Evolutionary conservation across 768 basidiomycete species (phyloP), one percentile per base, ranked within the genome.

Genomic region (Saitozyma sp.): DNA sequence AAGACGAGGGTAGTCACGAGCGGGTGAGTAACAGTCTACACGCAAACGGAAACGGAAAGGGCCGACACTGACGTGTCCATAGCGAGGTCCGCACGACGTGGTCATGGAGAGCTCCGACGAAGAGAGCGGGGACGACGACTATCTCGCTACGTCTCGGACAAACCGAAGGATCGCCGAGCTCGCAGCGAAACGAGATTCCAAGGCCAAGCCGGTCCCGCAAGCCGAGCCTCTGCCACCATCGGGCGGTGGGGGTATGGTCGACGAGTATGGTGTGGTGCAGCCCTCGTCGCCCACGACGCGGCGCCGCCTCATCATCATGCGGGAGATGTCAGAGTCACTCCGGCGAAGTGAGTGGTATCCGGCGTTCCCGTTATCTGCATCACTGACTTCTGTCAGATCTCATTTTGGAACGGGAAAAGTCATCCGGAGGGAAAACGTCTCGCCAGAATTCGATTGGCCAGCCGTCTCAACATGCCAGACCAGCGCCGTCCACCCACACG

Each of bases 291-390:
- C 75, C 8, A 74, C 72, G 0, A 73, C 75, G 2, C 58, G 64
- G 20, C 62, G 75, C 37, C 58, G 75, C 52, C 61, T 56, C 13
- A 76, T 76, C 20, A 76, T 76, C 53, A 70, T 69, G 60, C 55
- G 69, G 43, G 75, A 76, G 50, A 74, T 76, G 72, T 70, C 68
- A 13, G 72, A 74, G 62, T 74, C 72, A 13, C 56, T 76, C 4
- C 51, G 75, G 10, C 46, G 62, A 38, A 76, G 75, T 76, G 53
- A 67, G 75, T 72, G 8, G 39, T 17, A 5, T 1, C 19, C 38
- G 19, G 17, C n/a, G 38, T 29, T 41, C 11, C 39, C 9, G 38
- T 37, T 43, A 45, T 13, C 4, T n/a, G 20, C 17, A 16, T 48
- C 19, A 17, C 50, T 50, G 29, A 39, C 56, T 16, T 5, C n/a